Percentiles rank a stretch among this genome's conserved stretches.
Evolutionary conservation across 805 yeast genomes (phyloP).

Genomic region (Metschnikowia similis): DNA sequence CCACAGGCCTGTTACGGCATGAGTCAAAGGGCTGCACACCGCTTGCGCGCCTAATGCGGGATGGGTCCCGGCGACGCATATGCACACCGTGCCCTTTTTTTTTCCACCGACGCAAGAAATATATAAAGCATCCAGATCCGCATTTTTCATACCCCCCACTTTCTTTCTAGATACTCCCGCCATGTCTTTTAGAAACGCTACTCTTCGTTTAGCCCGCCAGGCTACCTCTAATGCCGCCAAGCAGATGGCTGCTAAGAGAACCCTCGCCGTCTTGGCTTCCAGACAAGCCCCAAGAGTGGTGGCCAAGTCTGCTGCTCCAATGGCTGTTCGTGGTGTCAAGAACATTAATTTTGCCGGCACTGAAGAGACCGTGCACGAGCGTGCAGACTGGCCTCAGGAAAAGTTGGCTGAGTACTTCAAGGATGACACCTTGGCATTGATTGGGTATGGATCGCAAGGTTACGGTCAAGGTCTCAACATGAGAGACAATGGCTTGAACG

Average conservation of each 20-base stretch:
- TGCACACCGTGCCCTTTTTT: background rate
- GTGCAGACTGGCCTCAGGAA: slow-evolving; percentile 99
- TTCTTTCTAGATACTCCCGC: slow-evolving; percentile 7
- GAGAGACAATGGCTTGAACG: slow-evolving; percentile 98
- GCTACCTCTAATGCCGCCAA: slow-evolving; percentile 40
- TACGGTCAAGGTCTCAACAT: slow-evolving; percentile 99
- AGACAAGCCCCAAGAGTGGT: slow-evolving; percentile 36
- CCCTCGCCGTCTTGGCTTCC: slow-evolving; percentile 54
- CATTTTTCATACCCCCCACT: background rate
- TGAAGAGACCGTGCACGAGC: slow-evolving; percentile 94
- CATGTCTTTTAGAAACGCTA: slow-evolving; percentile 44
- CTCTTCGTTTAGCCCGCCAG: slow-evolving; percentile 45
- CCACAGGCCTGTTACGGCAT: slow-evolving; percentile 1
- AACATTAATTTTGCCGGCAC: slow-evolving; percentile 96
- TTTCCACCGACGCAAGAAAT: slow-evolving; percentile 8
- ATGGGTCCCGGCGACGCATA: slow-evolving; percentile 1
- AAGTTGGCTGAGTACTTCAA: slow-evolving; percentile 94
- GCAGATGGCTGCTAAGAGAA: slow-evolving; percentile 57
- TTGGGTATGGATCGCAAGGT: slow-evolving; percentile 99
- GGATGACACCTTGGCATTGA: slow-evolving; percentile 94
- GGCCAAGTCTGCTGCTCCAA: slow-evolving; percentile 38
- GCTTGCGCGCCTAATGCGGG: slow-evolving; percentile 16
- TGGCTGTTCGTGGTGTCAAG: slow-evolving; percentile 85
- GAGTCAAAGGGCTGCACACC: background rate
- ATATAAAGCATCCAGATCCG: slow-evolving; percentile 9